Base-by-base conservation (phyloP, 176 grass and related monocot genomes). In the Calamus simplicifolius region DNA sequence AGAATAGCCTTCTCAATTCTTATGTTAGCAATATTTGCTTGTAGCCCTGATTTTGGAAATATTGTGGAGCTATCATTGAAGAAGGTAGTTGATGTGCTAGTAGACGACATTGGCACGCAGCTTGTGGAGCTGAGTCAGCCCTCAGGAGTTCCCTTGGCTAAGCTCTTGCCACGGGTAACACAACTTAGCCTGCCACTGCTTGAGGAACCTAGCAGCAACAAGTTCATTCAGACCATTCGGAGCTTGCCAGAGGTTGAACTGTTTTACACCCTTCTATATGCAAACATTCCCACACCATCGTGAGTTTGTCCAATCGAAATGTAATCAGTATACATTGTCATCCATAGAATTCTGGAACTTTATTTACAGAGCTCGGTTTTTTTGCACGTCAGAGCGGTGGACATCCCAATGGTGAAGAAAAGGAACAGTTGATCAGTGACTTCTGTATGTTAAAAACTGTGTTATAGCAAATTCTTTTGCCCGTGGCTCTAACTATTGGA, bases 211-310 rank as follows among this genome's bases (percentile, higher is more conserved):
- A 75, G 73, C 29, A 78, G 74, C 57, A 98, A 98, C 79, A 93
- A 85, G 54, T 83, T 92, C 68, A 75, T 85, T 18, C 73, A 89
- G 69, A 79, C 76, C 28, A 77, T 98, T 48, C 64, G 64, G 79
- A 83, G 66, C 56, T 74, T 85, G 78, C 79, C 88, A 4, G 84
- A 98, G 75, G 88, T 98, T 43, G 81, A 81, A 31, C 81, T 98
- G 62, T 98, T 98, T 69, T 92, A 85, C 73, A 83, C 94, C 23
- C 84, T 98, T 48, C 81, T 98, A 14, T 93, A 92, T 16, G 84
- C 94, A 4, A 88, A 93, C 66, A 98, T 89, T 74, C 81, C 76
- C 35, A 43, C 12, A 43, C 35, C 35, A 12, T 10, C 35, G 0
- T 3, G 2, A 13, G 35, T 12, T 43, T 43, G 8, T 43, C 1